Base-by-base conservation (phyloP, 164 flowering plant genomes). In the Sedum album region DNA sequence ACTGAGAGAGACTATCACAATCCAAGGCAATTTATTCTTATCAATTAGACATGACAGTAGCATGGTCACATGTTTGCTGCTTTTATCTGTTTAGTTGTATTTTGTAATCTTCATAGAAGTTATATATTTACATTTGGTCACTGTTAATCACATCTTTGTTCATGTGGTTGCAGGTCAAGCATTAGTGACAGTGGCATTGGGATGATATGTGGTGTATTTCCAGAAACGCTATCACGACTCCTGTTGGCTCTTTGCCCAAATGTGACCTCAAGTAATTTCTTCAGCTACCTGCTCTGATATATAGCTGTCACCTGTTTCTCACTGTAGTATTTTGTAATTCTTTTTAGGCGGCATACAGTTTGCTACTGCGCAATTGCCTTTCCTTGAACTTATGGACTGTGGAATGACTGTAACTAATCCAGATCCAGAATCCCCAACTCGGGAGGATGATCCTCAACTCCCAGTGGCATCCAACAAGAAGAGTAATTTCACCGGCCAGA, bases 181-280 rank as follows among this genome's bases (percentile, higher is more conserved):
- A 86, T 94, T 69, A 94, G 86, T 77, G 99, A 94, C 72, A 79
- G 96, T 80, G 97, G 97, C 73, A 85, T 94, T 73, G 96, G 96
- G 62, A 91, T 91, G 93, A 91, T 94, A 57, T 94, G 98, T 87
- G 90, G 90, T 81, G 88, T 83, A 25, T 84, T 89, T 38, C 82
- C 95, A 35, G 82, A 78, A 53, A 82, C 91, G 38, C 76, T 94
- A 38, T 82, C 88, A 20, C 83, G 82, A 69, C 90, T 94, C 11
- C 86, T 91, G 28, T 84, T 94, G 74, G 97, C 98, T 72, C 84
- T 90, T 30, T 91, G 98, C 72, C 98, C 96, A n/a, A 89, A 94
- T 71, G 81, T 94, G 71, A 86, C 96, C 44, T 88, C 99, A 74
- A 94, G 99, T 94, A 88, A 83, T 62, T 18, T 69, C 67, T 31